Evolutionary conservation across 2,329 filamentous ascomycete genomes (phyloP), one percentile per base, ranked within the genome.

Genomic region (Stachybotrys elegans): DNA sequence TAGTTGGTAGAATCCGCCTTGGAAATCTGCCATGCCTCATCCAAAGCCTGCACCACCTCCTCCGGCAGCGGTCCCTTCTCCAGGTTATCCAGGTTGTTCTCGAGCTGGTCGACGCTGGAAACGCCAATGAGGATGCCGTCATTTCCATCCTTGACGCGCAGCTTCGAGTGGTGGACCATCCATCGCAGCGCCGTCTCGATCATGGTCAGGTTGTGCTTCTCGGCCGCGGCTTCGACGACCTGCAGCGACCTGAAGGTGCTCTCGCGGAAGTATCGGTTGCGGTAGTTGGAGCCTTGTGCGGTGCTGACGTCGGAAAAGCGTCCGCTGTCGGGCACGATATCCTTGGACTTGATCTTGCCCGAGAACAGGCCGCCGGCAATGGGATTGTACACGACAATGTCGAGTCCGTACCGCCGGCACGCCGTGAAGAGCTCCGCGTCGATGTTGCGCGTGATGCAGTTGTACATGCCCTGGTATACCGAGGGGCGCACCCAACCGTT

Each of bases 381-480:
- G 1, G 88, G 88, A 61, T 93, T 94, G 68, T 91, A 92, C 34
- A 88, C 72, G 7, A 92, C 87, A 37, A 93, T 75, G 50, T 90
- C 84, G 19, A 93, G 73, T 2, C 85, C 86, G 61, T 89, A 92
- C 42, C 86, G 79, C 19, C 80, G 79, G 58, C 85, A 90, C 19
- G 82, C 81, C 4, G 81, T 80, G 43, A 93, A 75, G 34, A 93
- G 70, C 62, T 93, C 88, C 1, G 77, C 62, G 61, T 93, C 88
- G 50, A 92, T 83, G 43, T 78, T 79, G 42, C 88, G 80, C 19
- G 83, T 88, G 52, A 91, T 86, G 45, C 78, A 80, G 63, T 92
- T 92, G 67, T 92, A 92, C 86, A 94, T 92, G 55, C 76, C 90
- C 65, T 93, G 88, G 65, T 88, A 95, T 44, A 94, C 81, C 1